Conservation (phyloP, 2,329 filamentous ascomycete genomes). For the Monilinia vaccinii-corymbosi region DNA sequence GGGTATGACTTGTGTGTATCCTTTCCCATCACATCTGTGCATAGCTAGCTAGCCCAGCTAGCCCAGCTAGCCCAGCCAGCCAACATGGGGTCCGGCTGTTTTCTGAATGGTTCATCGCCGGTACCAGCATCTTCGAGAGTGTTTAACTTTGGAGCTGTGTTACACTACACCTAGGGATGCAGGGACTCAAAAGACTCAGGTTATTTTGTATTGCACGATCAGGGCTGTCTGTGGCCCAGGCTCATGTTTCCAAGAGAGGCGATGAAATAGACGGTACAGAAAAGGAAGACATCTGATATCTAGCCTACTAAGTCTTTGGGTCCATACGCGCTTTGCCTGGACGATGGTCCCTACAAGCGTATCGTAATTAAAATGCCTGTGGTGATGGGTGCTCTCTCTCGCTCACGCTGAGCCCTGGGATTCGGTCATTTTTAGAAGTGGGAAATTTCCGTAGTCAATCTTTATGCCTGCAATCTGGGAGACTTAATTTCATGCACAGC, state of each 20-base stretch:
- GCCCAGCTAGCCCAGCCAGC: too few relatives aligned
- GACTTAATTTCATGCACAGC: neutral
- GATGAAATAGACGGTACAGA: neutral
- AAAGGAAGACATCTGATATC: neutral
- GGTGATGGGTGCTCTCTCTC: neutral
- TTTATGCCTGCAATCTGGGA: neutral
- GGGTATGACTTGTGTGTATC: neutral
- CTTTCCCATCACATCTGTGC: neutral
- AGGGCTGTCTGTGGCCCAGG: neutral
- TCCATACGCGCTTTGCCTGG: neutral
- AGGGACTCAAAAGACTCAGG: neutral
- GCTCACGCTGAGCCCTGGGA: neutral
- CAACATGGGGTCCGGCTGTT: neutral
- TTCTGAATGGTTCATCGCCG: constrained; percentile 3
- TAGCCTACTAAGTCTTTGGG: neutral
- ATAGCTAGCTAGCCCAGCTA: neutral
- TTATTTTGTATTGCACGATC: neutral
- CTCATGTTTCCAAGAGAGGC: neutral
- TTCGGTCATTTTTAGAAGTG: neutral
- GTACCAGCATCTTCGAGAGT: neutral
- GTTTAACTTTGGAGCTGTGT: neutral
- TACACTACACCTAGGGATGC: neutral
- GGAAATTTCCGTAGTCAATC: neutral
- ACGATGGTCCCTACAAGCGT: neutral
- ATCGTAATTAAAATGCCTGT: neutral